Evolutionary conservation across 768 basidiomycete species (phyloP).

Genomic region (Phallus indusiatus): DNA sequence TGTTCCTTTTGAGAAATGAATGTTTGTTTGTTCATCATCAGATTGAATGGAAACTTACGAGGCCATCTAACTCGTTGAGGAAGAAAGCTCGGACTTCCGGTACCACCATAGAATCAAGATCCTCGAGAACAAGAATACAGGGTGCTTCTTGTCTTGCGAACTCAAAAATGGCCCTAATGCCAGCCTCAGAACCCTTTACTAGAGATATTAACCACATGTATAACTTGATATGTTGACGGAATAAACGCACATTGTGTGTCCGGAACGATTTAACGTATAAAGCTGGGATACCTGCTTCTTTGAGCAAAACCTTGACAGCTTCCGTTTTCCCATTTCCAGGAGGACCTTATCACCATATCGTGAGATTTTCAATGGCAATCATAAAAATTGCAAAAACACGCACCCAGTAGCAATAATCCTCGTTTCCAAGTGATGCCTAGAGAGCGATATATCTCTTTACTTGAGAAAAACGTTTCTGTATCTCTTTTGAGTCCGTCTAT

Average conservation of each 20-base stretch:
- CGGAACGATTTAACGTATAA: slow-evolving; percentile 35
- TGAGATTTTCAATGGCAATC: too few species aligned
- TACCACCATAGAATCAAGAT: slow-evolving; percentile 33
- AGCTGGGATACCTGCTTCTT: slow-evolving; percentile 20
- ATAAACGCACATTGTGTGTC: slow-evolving; percentile 18
- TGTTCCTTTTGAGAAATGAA: slow-evolving; percentile 22
- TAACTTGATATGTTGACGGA: background rate
- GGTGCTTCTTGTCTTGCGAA: slow-evolving; percentile 24
- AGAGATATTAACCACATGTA: background rate
- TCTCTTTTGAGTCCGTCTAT: slow-evolving; percentile 27
- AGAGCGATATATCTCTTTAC: slow-evolving; percentile 27
- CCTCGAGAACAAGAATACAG: slow-evolving; percentile 31
- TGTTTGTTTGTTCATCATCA: slow-evolving; percentile 11
- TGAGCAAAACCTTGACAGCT: slow-evolving; percentile 22
- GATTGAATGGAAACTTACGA: slow-evolving; percentile 9
- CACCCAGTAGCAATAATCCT: slow-evolving; percentile 13
- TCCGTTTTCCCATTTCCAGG: slow-evolving; percentile 33
- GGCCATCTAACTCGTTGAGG: slow-evolving; percentile 28
- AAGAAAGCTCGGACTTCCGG: slow-evolving; percentile 31
- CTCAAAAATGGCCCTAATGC: slow-evolving; percentile 27
- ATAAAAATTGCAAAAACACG: background rate
- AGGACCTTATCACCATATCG: slow-evolving; percentile 16
- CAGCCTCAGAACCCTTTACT: slow-evolving; percentile 14
- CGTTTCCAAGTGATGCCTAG: slow-evolving; percentile 31
- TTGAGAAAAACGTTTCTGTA: slow-evolving; percentile 30